Evolutionary conservation across 495 filamentous ascomycete genomes (phyloP), one percentile per base, ranked within the genome.

Genomic region (Articulospora tetracladia): DNA sequence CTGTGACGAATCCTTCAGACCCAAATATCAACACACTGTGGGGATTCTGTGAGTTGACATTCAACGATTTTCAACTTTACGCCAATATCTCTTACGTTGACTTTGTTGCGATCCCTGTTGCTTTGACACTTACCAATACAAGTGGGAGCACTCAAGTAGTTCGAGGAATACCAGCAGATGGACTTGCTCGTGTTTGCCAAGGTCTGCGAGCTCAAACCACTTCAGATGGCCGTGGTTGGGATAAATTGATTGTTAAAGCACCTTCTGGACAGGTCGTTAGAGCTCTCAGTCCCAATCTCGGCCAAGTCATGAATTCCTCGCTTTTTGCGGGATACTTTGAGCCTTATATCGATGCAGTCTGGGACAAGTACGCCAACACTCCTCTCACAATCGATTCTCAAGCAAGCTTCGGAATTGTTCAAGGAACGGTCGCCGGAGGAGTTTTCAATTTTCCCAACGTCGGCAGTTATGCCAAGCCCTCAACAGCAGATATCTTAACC

Each of bases 81-180:
- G 86, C 81, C 55, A 92, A 92, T 65, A 87, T 91, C 63, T 79
- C 76, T 57, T 86, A 86, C 62, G 88, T 92, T 47, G 88, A 92
- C 74, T 91, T 91, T 64, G 82, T 89, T 46, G 73, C 75, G 46
- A 61, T 90, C 11, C 88, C 88, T n/a, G 82, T 90, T 55, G 78
- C 83, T 6, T 72, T 92, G 30, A 70, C 78, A 25, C 77, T 92
- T 10, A 73, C 73, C 32, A 83, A 79, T 64, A 72, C 76, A 1
- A 69, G 74, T 12, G 81, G 81, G 15, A 54, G 58, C 1, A 75
- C 69, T 0, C 78, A 86, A 62, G 70, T 73, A 26, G 86, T 91
- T 24, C 61, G 74, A 10, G 88, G 88, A 28, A 73, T 88, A 56
- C 76, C 81, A 0, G 27, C 78, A 1, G 69, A 77, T 60, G 87